phyloP scores from a whole-genome alignment of 1,139 yeast species.

The Geotrichum europaeum region DNA sequence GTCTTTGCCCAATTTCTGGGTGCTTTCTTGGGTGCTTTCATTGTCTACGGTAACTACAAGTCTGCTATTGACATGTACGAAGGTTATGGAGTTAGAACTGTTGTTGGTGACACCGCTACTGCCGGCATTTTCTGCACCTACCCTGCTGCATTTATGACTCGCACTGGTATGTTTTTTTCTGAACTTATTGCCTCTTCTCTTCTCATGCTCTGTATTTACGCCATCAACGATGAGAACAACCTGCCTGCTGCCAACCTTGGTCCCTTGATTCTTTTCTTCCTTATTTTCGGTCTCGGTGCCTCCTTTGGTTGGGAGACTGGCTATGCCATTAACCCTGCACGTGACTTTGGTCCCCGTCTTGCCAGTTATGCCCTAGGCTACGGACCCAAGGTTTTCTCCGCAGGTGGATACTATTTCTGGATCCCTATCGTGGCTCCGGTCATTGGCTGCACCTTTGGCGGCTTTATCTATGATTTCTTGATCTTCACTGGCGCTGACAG shows the following conservation, averaged over 20 bases:
- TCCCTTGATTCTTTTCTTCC: slow-evolving; percentile 41
- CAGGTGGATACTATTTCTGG: slow-evolving; percentile 45
- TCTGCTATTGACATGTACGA: slow-evolving; percentile 29
- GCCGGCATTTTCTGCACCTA: slow-evolving; percentile 45
- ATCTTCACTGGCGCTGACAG: slow-evolving; percentile 47
- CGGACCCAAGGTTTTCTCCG: slow-evolving; percentile 38
- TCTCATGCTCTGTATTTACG: slow-evolving; percentile 42
- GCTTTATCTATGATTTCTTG: slow-evolving; percentile 42
- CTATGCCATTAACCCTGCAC: slow-evolving; percentile 47
- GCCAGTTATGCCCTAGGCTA: slow-evolving; percentile 45
- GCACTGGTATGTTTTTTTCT: slow-evolving; percentile 43
- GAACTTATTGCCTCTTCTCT: slow-evolving; percentile 42
- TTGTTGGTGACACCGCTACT: slow-evolving; percentile 30
- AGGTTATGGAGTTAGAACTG: slow-evolving; percentile 29
- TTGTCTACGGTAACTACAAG: slow-evolving; percentile 31
- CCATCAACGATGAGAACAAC: slow-evolving; percentile 46
- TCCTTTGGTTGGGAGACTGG: slow-evolving; percentile 47
- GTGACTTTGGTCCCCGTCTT: slow-evolving; percentile 49
- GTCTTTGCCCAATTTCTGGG: slow-evolving; percentile 30
- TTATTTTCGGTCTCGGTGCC: slow-evolving; percentile 42
- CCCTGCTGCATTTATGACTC: slow-evolving; percentile 40
- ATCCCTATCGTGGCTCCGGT: slow-evolving; percentile 45
- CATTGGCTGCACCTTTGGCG: slow-evolving; percentile 43
- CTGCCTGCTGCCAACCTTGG: slow-evolving; percentile 41
- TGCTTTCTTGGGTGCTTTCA: slow-evolving; percentile 28